Percentiles rank a stretch among this genome's conserved stretches.
These are phyloP conservation scores for Calonectria hongkongensis DNA, from an alignment of 2,329 filamentous ascomycete species.

Conservation along the genomic window DNA sequence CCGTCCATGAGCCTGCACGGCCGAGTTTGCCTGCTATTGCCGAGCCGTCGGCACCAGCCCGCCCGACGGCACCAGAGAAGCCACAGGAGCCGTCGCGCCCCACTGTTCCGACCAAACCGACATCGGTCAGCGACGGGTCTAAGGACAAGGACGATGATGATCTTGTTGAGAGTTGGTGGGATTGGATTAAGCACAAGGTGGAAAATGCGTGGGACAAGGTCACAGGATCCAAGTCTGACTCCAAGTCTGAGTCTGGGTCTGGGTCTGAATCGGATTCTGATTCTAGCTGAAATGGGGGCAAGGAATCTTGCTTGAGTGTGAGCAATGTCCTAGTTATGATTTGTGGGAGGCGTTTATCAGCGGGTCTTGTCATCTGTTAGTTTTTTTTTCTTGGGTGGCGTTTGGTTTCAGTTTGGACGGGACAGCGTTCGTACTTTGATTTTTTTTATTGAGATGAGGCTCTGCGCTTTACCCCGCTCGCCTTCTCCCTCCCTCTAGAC, in stretches of 20 bases:
- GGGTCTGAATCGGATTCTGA: constrained; percentile 1
- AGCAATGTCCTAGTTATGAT: constrained; percentile 11
- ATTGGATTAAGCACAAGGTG: constrained; percentile 71
- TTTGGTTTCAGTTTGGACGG: constrained; percentile 30
- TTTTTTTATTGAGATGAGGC: constrained; percentile 19
- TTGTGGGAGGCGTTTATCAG: constrained; percentile 28
- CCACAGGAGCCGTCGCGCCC: constrained; percentile 43
- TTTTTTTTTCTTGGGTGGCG: constrained; percentile 31
- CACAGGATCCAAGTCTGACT: constrained; percentile 53
- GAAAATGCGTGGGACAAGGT: constrained; percentile 68
- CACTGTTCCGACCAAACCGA: constrained; percentile 46
- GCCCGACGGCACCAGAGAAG: constrained; percentile 34
- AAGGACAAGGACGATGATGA: constrained; percentile 53
- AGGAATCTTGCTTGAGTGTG: constrained; percentile 17
- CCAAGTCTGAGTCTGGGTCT: constrained; percentile 10
- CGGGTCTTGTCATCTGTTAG: constrained; percentile 17
- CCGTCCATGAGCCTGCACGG: constrained; percentile 38
- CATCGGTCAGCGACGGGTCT: constrained; percentile 4
- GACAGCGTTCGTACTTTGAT: constrained; percentile 15
- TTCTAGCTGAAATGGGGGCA: constrained; percentile 22
- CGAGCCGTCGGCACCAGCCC: constrained; percentile 37
- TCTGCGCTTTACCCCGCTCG: constrained; percentile 13
- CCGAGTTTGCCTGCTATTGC: constrained; percentile 32
- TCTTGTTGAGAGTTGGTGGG: constrained; percentile 65
- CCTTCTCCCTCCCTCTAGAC: not conserved